A percentile compares a stretch with the other conserved stretches of the same genome.
Conservation (phyloP, 2,329 filamentous ascomycete species). For the Berkeleyomyces basicola region DNA sequence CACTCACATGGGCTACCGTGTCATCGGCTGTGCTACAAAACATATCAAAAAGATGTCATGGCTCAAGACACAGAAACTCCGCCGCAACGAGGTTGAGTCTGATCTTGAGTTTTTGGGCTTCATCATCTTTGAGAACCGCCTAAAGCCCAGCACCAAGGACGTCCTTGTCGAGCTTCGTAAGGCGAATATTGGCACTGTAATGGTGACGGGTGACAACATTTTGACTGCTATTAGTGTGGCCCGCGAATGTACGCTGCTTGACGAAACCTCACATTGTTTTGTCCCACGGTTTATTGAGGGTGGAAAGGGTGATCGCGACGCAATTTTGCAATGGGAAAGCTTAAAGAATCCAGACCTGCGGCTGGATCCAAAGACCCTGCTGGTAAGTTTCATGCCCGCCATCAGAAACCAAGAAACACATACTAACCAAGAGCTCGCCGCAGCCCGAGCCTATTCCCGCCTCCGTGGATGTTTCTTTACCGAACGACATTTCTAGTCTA, state of each 20-base stretch:
- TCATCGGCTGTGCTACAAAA: constrained; percentile 88
- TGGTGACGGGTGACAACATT: constrained; percentile 98
- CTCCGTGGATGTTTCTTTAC: constrained; percentile 64
- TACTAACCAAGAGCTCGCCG: not conserved
- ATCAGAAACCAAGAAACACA: not conserved
- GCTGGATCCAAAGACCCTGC: constrained; percentile 63
- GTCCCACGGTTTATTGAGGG: constrained; percentile 75
- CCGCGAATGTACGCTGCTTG: constrained; percentile 71
- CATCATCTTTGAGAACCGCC: constrained; percentile 97
- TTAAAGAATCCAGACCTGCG: constrained; percentile 59
- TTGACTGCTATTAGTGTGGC: constrained; percentile 92
- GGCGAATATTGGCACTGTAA: constrained; percentile 75
- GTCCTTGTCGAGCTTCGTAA: constrained; percentile 68
- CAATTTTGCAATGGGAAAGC: constrained; percentile 74
- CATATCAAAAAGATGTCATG: constrained; percentile 77
- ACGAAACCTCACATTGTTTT: constrained; percentile 73
- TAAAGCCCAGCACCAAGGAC: constrained; percentile 70
- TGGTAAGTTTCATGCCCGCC: constrained; percentile 27
- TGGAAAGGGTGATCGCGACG: constrained; percentile 23
- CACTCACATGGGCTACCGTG: constrained; percentile 88
- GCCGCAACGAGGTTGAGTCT: constrained; percentile 66
- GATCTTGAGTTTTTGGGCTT: constrained; percentile 81
- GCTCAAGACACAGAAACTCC: constrained; percentile 92
- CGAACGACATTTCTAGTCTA: constrained; percentile 67
- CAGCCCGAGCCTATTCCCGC: constrained; percentile 55